phyloP scores from a whole-genome alignment of 345 rosid genomes.

The Raphanus raphanistrum region DNA sequence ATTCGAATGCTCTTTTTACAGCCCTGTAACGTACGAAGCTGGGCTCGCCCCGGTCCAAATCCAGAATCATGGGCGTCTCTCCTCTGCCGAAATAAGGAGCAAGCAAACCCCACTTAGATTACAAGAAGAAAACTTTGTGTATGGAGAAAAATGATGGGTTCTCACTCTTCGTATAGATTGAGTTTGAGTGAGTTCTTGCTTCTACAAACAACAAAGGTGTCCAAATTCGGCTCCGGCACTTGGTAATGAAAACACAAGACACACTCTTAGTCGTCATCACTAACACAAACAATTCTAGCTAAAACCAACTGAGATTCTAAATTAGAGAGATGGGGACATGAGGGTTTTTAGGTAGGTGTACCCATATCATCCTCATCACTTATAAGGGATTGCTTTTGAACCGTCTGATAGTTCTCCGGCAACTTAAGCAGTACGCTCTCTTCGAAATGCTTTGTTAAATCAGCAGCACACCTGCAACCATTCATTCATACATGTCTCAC shows the following conservation, averaged over 20 bases:
- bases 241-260: constrained; percentile 26
- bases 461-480: constrained; percentile 54
- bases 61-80: constrained; percentile 33
- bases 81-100: constrained; percentile 27
- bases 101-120: neutral
- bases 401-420: constrained; percentile 75
- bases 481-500: neutral
- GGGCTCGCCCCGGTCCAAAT: constrained; percentile 37
- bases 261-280: neutral
- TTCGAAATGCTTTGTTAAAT: constrained; percentile 62
- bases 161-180: constrained; percentile 47
- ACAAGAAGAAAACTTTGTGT: neutral
- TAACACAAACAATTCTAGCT: neutral
- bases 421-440: constrained; percentile 69
- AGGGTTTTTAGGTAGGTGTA: constrained; percentile 24
- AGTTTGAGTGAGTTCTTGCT: constrained; percentile 55
- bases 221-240: constrained; percentile 66
- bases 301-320: neutral
- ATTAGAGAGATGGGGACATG: neutral
- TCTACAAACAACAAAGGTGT: constrained; percentile 69
- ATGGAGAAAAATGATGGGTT: constrained; percentile 23
- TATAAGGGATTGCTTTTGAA: constrained; percentile 70
- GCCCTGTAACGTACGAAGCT: constrained; percentile 41
- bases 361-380: constrained; percentile 92
- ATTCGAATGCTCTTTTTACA: constrained; percentile 34